phyloP scores from a whole-genome alignment of 345 rosid genomes.

The Bruguiera parviflora region DNA sequence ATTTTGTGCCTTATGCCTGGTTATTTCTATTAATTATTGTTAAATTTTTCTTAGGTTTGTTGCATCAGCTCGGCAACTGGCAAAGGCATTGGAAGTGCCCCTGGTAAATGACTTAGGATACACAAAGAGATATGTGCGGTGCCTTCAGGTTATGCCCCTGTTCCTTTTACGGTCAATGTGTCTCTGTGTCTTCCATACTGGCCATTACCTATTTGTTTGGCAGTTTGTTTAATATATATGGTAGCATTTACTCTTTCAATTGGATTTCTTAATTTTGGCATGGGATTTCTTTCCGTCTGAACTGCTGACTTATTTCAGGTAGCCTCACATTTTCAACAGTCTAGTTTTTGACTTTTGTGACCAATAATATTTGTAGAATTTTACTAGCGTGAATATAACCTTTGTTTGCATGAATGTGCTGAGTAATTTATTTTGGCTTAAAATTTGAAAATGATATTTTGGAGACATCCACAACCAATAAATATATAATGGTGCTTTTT shows the following conservation, averaged over 20 bases:
- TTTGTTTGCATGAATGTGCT: too few relatives aligned
- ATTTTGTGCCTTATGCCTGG: background rate
- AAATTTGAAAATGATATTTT: too few relatives aligned
- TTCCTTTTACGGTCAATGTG: background rate
- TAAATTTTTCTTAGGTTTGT: slow-evolving; percentile 63
- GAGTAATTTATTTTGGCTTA: too few relatives aligned
- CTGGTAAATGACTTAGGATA: slow-evolving; percentile 98
- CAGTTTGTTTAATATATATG: background rate
- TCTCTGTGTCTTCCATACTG: background rate
- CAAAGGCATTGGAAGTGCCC: slow-evolving; percentile 94
- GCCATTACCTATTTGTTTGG: background rate
- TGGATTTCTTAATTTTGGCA: background rate
- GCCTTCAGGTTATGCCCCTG: slow-evolving; percentile 68
- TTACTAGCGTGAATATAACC: too few relatives aligned
- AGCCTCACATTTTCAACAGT: background rate
- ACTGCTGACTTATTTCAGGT: background rate
- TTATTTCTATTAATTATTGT: background rate
- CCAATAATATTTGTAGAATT: too few relatives aligned
- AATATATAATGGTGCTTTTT: too few relatives aligned
- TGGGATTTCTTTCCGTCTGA: background rate
- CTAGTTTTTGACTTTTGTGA: too few relatives aligned
- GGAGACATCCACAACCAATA: too few relatives aligned
- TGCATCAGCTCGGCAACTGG: slow-evolving; percentile 94
- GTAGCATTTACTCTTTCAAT: background rate
- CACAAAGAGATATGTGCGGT: slow-evolving; percentile 95